Conservation (phyloP, 257 asterid genomes). For the Leptodermis oblonga region DNA sequence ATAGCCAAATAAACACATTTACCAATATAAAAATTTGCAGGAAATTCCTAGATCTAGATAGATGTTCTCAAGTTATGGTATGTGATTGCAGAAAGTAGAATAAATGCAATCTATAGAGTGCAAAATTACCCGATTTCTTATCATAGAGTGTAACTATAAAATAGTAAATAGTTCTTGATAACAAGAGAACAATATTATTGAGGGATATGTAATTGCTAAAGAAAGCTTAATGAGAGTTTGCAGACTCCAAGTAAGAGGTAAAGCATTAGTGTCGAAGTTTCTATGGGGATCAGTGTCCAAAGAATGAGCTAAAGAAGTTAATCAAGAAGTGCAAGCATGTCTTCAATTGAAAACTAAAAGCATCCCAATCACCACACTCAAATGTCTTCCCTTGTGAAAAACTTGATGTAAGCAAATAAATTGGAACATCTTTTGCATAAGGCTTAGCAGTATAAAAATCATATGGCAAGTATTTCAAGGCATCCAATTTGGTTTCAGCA, state of each 20-base stretch:
- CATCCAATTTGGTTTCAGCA: background rate
- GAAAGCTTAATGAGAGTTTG: background rate
- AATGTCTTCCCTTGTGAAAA: background rate
- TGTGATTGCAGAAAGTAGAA: background rate
- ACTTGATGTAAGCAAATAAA: background rate
- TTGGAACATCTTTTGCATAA: background rate
- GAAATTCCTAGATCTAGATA: background rate
- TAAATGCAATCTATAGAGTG: background rate
- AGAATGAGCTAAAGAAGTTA: background rate
- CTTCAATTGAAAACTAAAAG: background rate
- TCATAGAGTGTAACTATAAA: background rate
- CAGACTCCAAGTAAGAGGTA: background rate
- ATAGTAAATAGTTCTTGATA: background rate
- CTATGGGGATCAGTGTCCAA: background rate
- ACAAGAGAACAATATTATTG: background rate
- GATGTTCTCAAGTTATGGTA: background rate
- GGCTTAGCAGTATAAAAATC: background rate
- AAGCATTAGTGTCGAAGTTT: background rate
- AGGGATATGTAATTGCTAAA: background rate
- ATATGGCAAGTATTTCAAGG: background rate
- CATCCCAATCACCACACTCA: constrained; percentile 1
- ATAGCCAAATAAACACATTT: background rate
- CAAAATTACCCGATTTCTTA: background rate
- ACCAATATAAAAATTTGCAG: background rate
- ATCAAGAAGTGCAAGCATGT: background rate